A percentile compares a stretch with the other conserved stretches of the same genome.
These are phyloP conservation scores for Hapsidospora chrysogenum DNA, from an alignment of 495 filamentous ascomycete species.

Conservation along the genomic window DNA sequence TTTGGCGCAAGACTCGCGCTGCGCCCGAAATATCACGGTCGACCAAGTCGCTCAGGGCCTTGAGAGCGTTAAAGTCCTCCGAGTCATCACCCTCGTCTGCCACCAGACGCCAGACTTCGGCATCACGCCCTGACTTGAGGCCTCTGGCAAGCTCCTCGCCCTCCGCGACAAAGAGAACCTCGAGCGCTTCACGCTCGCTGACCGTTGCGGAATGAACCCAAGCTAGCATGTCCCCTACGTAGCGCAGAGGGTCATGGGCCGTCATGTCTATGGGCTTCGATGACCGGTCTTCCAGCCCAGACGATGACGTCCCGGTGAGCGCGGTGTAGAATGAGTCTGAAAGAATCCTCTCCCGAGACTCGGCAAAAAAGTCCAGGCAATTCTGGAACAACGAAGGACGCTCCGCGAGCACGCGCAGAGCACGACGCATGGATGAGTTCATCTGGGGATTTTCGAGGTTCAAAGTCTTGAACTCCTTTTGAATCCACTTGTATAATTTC, in stretches of 20 bases:
- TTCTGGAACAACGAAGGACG: constrained; percentile 80
- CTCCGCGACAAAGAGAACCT: constrained; percentile 77
- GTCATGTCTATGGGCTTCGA: constrained; percentile 89
- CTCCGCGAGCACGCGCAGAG: constrained; percentile 78
- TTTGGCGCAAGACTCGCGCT: constrained; percentile 57
- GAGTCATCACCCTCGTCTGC: constrained; percentile 39
- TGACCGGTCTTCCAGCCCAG: constrained; percentile 25
- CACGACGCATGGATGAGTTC: constrained; percentile 66
- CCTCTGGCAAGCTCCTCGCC: constrained; percentile 81
- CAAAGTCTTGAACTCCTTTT: constrained; percentile 78
- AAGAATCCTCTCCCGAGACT: constrained; percentile 72
- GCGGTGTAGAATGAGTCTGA: constrained; percentile 86
- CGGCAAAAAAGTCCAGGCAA: constrained; percentile 86
- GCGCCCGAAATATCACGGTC: constrained; percentile 72
- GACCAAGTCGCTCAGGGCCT: constrained; percentile 74
- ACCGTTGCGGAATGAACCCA: constrained; percentile 92
- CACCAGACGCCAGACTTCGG: constrained; percentile 63
- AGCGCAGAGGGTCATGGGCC: constrained; percentile 81
- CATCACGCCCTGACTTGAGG: constrained; percentile 70
- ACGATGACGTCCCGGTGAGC: constrained; percentile 50
- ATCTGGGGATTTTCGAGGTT: constrained; percentile 94
- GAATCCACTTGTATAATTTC: constrained; percentile 88
- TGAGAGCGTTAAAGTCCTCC: constrained; percentile 58
- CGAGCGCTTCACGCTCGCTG: constrained; percentile 82
- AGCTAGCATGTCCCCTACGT: constrained; percentile 93